These are phyloP conservation scores for Antrodiella citrinella DNA, from an alignment of 768 basidiomycete species.

Conservation along the genomic window DNA sequence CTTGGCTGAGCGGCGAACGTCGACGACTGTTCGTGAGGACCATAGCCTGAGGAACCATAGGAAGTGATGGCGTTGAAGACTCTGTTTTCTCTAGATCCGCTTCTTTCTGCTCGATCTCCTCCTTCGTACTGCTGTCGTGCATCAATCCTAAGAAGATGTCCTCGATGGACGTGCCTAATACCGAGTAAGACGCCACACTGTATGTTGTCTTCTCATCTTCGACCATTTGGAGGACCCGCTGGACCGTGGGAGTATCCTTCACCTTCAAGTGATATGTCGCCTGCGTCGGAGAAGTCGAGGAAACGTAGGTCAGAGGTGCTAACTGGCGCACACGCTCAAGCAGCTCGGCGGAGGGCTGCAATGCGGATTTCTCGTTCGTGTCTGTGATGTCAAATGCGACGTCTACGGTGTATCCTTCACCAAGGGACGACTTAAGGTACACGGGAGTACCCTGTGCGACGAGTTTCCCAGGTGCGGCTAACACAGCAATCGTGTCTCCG, in stretches of 20 bases:
- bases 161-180: slow-evolving; percentile 70
- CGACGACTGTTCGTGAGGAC: slow-evolving; percentile 43
- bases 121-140: slow-evolving; percentile 30
- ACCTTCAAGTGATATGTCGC: slow-evolving; percentile 51
- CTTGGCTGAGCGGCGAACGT: slow-evolving; percentile 53
- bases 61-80: slow-evolving; percentile 8
- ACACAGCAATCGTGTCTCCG: slow-evolving; percentile 67
- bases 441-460: slow-evolving; percentile 72
- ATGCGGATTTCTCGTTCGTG: slow-evolving; percentile 17
- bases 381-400: slow-evolving; percentile 36
- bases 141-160: slow-evolving; percentile 76
- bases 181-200: slow-evolving; percentile 48
- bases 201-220: slow-evolving; percentile 34
- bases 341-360: slow-evolving; percentile 22
- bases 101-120: slow-evolving; percentile 11
- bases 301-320: slow-evolving; percentile 37
- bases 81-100: slow-evolving; percentile 1
- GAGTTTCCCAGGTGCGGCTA: slow-evolving; percentile 68
- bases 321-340: slow-evolving; percentile 34
- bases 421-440: slow-evolving; percentile 59
- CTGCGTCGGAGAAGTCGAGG: slow-evolving; percentile 35
- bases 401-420: slow-evolving; percentile 59
- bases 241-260: slow-evolving; percentile 47
- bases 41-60: slow-evolving; percentile 15
- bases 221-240: slow-evolving; percentile 46